phyloP scores from a whole-genome alignment of 129 eudicot species.

The Ambrosia artemisiifolia region DNA sequence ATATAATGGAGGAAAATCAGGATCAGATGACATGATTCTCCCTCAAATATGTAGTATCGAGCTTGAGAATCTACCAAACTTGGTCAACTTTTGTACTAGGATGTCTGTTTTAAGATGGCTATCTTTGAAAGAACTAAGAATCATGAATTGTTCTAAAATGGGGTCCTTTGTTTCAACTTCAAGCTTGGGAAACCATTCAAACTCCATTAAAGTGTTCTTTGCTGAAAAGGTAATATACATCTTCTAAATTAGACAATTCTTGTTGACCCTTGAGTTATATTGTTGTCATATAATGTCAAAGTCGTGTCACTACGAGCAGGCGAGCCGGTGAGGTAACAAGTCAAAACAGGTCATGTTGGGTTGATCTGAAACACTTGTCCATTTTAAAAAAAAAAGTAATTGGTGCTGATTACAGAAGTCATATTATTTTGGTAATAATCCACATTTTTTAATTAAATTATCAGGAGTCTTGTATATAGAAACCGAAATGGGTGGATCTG shows the following conservation, averaged over 20 bases:
- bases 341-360: constrained; percentile 1
- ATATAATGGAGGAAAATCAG: constrained; percentile 1
- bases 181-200: constrained; percentile 21
- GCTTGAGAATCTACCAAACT: constrained; percentile 44
- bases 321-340: neutral
- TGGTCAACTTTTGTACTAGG: constrained; percentile 23
- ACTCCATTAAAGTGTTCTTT: constrained; percentile 28
- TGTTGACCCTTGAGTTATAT: neutral
- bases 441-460: neutral
- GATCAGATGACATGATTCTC: constrained; percentile 22
- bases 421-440: neutral
- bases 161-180: constrained; percentile 28
- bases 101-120: constrained; percentile 28
- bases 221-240: constrained; percentile 30
- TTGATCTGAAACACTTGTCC: constrained; percentile 1
- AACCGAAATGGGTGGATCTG: neutral
- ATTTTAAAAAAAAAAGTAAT: neutral
- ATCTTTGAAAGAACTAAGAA: constrained; percentile 35
- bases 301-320: neutral
- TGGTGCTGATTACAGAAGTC: neutral
- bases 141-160: constrained; percentile 30
- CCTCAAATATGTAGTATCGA: constrained; percentile 34
- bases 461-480: neutral
- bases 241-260: constrained; percentile 1
- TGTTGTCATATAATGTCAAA: neutral